A percentile compares a stretch with the other conserved stretches of the same genome.
These are phyloP conservation scores for Leccinum cinnamomeum DNA, from an alignment of 1,284 basidiomycete species.

Conservation along the genomic window DNA sequence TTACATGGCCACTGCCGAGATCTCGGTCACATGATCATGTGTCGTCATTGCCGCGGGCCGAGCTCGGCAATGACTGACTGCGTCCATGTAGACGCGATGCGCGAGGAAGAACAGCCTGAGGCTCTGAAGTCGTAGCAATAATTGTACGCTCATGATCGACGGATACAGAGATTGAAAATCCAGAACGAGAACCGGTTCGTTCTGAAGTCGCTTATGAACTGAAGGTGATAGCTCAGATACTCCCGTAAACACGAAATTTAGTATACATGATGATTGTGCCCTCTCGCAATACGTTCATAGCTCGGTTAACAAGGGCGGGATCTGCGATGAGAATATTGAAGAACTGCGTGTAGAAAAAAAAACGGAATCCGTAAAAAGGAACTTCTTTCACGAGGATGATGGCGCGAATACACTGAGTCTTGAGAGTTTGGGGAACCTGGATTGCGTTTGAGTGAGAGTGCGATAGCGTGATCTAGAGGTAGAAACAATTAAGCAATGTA, in stretches of 20 bases:
- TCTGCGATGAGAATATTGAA: conserved; percentile 85
- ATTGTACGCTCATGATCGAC: conserved; percentile 98
- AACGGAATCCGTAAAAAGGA: conserved; percentile 93
- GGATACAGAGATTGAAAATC: conserved; percentile 98
- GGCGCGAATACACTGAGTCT: conserved; percentile 56
- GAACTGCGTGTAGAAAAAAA: conserved; percentile 80
- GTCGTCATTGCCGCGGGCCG: background rate
- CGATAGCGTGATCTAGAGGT: conserved; percentile 78
- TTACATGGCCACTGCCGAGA: conserved; percentile 25
- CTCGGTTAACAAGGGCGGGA: conserved; percentile 66
- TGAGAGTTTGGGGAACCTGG: conserved; percentile 50
- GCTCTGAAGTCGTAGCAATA: conserved; percentile 72
- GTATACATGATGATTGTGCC: conserved; percentile 74
- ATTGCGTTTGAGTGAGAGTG: conserved; percentile 67
- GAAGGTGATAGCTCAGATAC: conserved; percentile 84
- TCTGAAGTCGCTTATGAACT: conserved; percentile 92
- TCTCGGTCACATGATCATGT: conserved; percentile 23
- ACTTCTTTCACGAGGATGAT: conserved; percentile 80
- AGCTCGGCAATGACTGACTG: too few relatives aligned
- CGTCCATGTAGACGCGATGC: too few relatives aligned
- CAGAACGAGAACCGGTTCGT: conserved; percentile 64
- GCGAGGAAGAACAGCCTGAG: too few relatives aligned
- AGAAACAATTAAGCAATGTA: conserved; percentile 67
- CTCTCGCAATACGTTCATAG: conserved; percentile 76
- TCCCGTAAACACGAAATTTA: conserved; percentile 84